Base-by-base conservation (phyloP, 768 basidiomycete species). In the Gelatoporia subvermispora region DNA sequence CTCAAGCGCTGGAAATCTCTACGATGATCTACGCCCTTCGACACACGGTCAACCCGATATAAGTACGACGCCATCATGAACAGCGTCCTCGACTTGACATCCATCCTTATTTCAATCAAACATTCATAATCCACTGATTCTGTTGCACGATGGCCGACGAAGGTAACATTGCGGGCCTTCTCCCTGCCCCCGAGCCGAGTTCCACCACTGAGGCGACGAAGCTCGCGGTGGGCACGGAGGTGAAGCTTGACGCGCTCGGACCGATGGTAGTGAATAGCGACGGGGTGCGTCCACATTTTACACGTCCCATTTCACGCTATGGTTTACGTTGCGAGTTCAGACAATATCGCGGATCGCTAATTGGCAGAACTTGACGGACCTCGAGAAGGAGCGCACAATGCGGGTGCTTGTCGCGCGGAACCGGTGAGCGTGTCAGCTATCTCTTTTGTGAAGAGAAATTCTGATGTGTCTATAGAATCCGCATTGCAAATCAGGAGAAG, bases 181-280 rank as follows among this genome's bases (percentile, higher is more conserved):
- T 45, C 13, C 4, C 20, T 23, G 3, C 45, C 7, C 43, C 43
- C 21, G 31, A 44, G 25, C 24, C 16, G 16, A 44, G 43, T 17
- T 11, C n/a, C 22, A 45, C 41, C 9, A 48, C 41, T 3, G 41
- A 48, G 15, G 43, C 39, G 7, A 45, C 52, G 28, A 50, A 52
- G 47, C 18, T 56, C 23, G 39, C 49, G 8, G 38, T 54, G 11
- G 22, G 38, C 42, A 48, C 48, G 41, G 53, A 60, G 28, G 58
- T 82, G 43, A 79, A 73, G 60, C 63, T 84, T 5, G 81, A 85
- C 50, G 70, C 68, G 17, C 69, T 85, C 11, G 83, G 82, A 1
- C 84, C 84, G 1, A 74, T 85, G 71, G 79, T 86, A 38, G 80
- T 85, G 35, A 85, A 85, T 59, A 75, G 67, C 36, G 77, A 86